These are phyloP conservation scores for Malus hybrid DNA, from an alignment of 331 rosid species.

Conservation along the genomic window DNA sequence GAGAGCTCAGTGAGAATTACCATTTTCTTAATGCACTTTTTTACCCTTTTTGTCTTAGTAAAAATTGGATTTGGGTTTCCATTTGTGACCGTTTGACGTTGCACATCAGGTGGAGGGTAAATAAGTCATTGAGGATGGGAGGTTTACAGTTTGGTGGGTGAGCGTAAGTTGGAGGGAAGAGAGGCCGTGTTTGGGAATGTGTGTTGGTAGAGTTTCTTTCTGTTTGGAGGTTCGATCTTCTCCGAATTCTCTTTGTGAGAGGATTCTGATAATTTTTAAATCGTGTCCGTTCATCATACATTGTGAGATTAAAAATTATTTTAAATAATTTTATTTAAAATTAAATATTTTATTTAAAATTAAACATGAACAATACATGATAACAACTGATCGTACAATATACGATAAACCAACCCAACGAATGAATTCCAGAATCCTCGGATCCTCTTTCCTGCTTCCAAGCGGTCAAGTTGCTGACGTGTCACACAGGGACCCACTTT, in stretches of 20 bases:
- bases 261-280: fast-evolving
- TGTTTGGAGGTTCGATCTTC: not conserved
- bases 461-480: not conserved
- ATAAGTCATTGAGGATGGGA: not conserved
- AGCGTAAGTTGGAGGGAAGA: not conserved
- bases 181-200: not conserved
- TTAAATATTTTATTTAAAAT: no score
- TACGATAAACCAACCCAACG: no score
- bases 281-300: no score
- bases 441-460: not conserved
- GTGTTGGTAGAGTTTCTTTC: not conserved
- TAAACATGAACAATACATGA: no score
- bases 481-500: slow-evolving; percentile 10
- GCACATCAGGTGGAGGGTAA: not conserved
- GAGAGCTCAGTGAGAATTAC: no score
- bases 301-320: no score
- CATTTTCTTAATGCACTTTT: no score
- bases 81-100: not conserved
- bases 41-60: no score
- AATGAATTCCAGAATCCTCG: no score
- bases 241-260: fast-evolving
- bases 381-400: no score
- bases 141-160: not conserved
- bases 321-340: no score
- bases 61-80: not conserved